Evolutionary conservation across 2,329 filamentous ascomycete species (phyloP).

Genomic region (Fulvia fulva): DNA sequence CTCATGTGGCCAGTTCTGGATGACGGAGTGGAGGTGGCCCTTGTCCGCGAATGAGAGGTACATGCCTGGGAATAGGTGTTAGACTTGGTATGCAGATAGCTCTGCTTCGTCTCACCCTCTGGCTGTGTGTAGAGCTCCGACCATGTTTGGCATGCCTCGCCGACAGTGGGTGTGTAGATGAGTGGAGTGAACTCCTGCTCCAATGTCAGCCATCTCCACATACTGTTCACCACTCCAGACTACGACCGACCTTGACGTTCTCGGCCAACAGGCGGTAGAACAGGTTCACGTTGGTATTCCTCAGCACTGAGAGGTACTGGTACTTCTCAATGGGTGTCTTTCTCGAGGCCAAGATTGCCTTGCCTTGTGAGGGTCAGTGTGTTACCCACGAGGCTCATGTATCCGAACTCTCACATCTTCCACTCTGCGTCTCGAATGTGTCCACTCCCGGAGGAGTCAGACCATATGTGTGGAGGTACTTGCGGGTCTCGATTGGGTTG

Average conservation of each 20-base stretch:
- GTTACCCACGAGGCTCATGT: slow-evolving; percentile 2
- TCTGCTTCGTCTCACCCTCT: slow-evolving; percentile 57
- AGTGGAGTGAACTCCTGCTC: slow-evolving; percentile 70
- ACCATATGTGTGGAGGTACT: slow-evolving; percentile 50
- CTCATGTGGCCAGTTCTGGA: slow-evolving; percentile 89
- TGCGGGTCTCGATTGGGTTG: slow-evolving; percentile 47
- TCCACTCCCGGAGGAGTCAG: slow-evolving; percentile 50
- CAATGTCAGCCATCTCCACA: slow-evolving; percentile 3
- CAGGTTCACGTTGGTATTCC: slow-evolving; percentile 71
- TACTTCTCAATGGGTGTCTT: slow-evolving; percentile 75
- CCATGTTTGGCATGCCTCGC: slow-evolving; percentile 94
- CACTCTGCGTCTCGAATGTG: slow-evolving; percentile 47
- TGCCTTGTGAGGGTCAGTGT: slow-evolving; percentile 49
- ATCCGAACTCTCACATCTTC: slow-evolving; percentile 43
- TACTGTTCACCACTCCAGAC: neutral
- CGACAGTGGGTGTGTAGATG: slow-evolving; percentile 86
- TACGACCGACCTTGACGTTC: slow-evolving; percentile 54
- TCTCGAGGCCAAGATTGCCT: slow-evolving; percentile 69
- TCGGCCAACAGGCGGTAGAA: slow-evolving; percentile 80
- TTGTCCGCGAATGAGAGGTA: slow-evolving; percentile 96
- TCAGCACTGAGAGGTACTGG: slow-evolving; percentile 72
- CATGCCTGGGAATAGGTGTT: slow-evolving; percentile 49
- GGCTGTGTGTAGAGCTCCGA: slow-evolving; percentile 93
- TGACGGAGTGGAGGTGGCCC: slow-evolving; percentile 81
- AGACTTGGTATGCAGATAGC: neutral